Conservation (phyloP, 2,329 filamentous ascomycete genomes). For the Xylariaceae sp. region DNA sequence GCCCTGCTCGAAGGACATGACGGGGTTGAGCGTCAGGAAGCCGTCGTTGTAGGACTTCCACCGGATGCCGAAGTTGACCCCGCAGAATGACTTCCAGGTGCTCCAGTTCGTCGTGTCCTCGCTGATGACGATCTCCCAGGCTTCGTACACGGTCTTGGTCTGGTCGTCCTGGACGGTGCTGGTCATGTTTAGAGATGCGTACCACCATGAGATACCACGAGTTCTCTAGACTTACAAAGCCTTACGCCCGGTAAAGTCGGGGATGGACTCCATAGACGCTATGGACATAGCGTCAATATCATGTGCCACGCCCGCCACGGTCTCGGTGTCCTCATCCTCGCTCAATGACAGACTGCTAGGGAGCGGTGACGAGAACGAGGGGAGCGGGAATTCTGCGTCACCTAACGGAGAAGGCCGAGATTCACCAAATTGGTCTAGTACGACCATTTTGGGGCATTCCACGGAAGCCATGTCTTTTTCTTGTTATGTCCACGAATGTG, state of each 20-base stretch:
- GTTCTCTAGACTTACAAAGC: slow-evolving; percentile 11
- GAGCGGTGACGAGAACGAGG: too few species aligned
- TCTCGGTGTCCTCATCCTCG: slow-evolving; percentile 8
- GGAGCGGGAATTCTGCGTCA: too few species aligned
- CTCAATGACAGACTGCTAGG: slow-evolving; percentile 5
- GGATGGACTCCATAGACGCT: slow-evolving; percentile 13
- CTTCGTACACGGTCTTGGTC: slow-evolving; percentile 20
- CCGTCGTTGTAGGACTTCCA: slow-evolving; percentile 16
- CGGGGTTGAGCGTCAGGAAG: slow-evolving; percentile 13
- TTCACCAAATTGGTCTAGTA: not conserved
- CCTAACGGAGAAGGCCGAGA: too few species aligned
- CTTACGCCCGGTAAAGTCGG: slow-evolving; percentile 12
- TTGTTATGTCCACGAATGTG: not conserved
- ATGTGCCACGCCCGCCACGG: slow-evolving; percentile 2
- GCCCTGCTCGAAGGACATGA: slow-evolving; percentile 21
- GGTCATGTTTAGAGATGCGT: slow-evolving; percentile 1
- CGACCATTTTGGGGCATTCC: slow-evolving; percentile 1
- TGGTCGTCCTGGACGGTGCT: slow-evolving; percentile 12
- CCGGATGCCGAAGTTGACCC: slow-evolving; percentile 19
- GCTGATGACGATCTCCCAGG: slow-evolving; percentile 13
- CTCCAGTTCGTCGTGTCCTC: slow-evolving; percentile 1
- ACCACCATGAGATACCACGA: not conserved
- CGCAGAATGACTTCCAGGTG: slow-evolving; percentile 23
- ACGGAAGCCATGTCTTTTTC: slow-evolving; percentile 4
- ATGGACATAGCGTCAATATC: slow-evolving; percentile 13